Evolutionary conservation across 371 early-diverging fungal species (phyloP).

Genomic region (Rhizopus sp.): DNA sequence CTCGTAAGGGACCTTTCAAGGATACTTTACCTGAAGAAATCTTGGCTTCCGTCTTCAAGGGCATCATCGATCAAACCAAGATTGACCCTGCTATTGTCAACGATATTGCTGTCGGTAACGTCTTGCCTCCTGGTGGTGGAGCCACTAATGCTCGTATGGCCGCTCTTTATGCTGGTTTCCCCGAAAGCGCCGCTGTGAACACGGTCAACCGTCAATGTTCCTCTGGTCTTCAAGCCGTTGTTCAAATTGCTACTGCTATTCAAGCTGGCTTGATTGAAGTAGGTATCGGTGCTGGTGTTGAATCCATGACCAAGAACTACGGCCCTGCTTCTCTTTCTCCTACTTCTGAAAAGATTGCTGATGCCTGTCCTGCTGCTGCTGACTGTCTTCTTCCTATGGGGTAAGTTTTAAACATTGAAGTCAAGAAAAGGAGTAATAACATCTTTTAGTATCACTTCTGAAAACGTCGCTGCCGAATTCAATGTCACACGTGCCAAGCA

Average conservation of each 20-base stretch:
- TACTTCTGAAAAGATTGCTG: slow-evolving; percentile 75
- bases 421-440: neutral
- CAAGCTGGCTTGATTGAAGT: slow-evolving; percentile 91
- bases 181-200: slow-evolving; percentile 78
- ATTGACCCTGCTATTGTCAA: slow-evolving; percentile 90
- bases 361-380: slow-evolving; percentile 67
- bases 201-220: slow-evolving; percentile 98
- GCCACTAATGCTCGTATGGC: slow-evolving; percentile 96
- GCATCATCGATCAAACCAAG: slow-evolving; percentile 73
- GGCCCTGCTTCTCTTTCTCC: slow-evolving; percentile 76
- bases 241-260: slow-evolving; percentile 89
- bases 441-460: slow-evolving; percentile 79
- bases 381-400: slow-evolving; percentile 91
- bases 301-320: slow-evolving; percentile 95
- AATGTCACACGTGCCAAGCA: slow-evolving; percentile 81
- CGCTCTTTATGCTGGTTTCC: slow-evolving; percentile 92
- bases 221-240: slow-evolving; percentile 94
- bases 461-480: slow-evolving; percentile 93
- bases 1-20: slow-evolving; percentile 93
- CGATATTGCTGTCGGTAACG: slow-evolving; percentile 95
- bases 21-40: slow-evolving; percentile 89
- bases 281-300: slow-evolving; percentile 98
- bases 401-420: slow-evolving; percentile 27
- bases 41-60: slow-evolving; percentile 86
- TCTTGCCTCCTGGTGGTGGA: slow-evolving; percentile 91